Percentiles rank a stretch among this genome's conserved stretches.
phyloP scores from a whole-genome alignment of 441 rosid species.

The Bruguiera hainesii region DNA sequence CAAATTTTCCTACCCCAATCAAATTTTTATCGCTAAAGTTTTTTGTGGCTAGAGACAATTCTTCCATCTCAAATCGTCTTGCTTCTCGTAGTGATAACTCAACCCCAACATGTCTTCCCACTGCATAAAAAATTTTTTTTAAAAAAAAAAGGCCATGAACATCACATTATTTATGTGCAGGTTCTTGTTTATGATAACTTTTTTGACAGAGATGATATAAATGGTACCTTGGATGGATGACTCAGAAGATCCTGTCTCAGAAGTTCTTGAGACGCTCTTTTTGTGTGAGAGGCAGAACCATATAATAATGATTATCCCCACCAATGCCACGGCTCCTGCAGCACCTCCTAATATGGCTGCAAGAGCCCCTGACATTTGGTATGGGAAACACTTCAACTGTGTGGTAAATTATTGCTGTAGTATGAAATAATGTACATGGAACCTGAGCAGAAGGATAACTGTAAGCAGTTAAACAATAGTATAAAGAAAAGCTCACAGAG shows the following conservation, averaged over 20 bases:
- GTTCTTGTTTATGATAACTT: neutral
- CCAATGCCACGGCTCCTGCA: conserved; percentile 50
- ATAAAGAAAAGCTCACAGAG: neutral
- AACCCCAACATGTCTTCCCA: conserved; percentile 43
- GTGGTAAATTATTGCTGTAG: conserved; percentile 16
- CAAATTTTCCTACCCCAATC: conserved; percentile 62
- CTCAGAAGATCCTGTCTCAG: conserved; percentile 57
- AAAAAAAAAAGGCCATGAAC: neutral
- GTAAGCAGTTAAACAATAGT: conserved; percentile 19
- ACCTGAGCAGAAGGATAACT: conserved; percentile 32
- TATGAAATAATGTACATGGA: conserved; percentile 33
- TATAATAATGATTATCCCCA: conserved; percentile 32
- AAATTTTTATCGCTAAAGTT: conserved; percentile 42
- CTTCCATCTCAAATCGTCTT: conserved; percentile 48
- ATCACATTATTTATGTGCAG: neutral
- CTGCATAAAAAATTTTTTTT: conserved; percentile 18
- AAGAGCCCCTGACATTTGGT: conserved; percentile 85
- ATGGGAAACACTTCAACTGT: conserved; percentile 46
- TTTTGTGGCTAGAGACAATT: conserved; percentile 53
- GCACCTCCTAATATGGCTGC: conserved; percentile 82
- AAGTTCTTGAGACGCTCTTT: conserved; percentile 29
- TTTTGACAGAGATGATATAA: conserved; percentile 7
- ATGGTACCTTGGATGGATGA: conserved; percentile 47
- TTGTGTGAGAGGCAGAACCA: conserved; percentile 49
- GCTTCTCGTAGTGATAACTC: conserved; percentile 42